These are phyloP conservation scores for Cudoniella acicularis DNA, from an alignment of 495 filamentous ascomycete species.

Conservation along the genomic window DNA sequence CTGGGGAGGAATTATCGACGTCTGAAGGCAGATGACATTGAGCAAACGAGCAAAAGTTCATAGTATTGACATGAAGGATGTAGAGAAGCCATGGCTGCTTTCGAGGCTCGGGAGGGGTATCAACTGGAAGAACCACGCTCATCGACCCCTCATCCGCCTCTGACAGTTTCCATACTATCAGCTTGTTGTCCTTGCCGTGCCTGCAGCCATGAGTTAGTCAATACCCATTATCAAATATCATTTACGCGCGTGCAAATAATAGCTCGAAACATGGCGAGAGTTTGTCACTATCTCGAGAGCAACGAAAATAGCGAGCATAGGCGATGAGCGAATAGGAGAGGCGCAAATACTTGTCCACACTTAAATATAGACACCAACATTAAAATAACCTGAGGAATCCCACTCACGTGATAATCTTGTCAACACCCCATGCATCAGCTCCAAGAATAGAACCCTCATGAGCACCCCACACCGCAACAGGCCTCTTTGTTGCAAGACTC, in stretches of 20 bases:
- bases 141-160: conserved; percentile 59
- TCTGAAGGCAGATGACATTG: background rate
- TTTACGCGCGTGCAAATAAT: background rate
- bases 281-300: background rate
- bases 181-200: conserved; percentile 85
- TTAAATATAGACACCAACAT: conserved; percentile 8
- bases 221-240: too few relatives aligned
- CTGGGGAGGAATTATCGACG: background rate
- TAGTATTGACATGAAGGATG: conserved; percentile 79
- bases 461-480: conserved; percentile 82
- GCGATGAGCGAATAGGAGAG: background rate
- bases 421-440: conserved; percentile 59
- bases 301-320: background rate
- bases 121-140: conserved; percentile 68
- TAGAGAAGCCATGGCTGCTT: conserved; percentile 81
- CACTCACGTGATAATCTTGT: conserved; percentile 72
- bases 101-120: conserved; percentile 39
- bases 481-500: conserved; percentile 77
- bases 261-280: background rate
- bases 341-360: background rate
- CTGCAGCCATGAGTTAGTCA: conserved; percentile 36
- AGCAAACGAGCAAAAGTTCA: conserved; percentile 92
- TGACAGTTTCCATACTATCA: conserved; percentile 77
- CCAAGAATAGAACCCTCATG: conserved; percentile 78
- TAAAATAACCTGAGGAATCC: background rate